phyloP scores from a whole-genome alignment of 1,139 yeast species.

The Eremothecium gossypii region DNA sequence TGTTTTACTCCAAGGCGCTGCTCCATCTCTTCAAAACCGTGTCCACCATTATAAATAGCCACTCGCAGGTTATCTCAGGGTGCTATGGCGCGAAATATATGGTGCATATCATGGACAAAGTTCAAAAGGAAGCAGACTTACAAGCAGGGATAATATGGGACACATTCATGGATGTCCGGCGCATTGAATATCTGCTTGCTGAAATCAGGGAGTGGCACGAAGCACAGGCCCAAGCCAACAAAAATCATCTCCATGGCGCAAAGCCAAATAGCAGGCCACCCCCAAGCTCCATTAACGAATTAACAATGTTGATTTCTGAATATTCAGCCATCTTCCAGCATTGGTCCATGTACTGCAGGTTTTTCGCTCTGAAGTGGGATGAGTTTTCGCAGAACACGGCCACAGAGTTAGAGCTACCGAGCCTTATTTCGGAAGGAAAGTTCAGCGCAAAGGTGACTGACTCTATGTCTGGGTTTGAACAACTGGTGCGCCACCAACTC shows the following conservation, averaged over 20 bases:
- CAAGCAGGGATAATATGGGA: conserved; percentile 86
- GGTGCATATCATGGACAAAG: conserved; percentile 54
- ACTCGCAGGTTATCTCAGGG: conserved; percentile 63
- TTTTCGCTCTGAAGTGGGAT: conserved; percentile 59
- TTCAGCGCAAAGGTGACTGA: conserved; percentile 49
- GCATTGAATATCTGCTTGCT: conserved; percentile 45
- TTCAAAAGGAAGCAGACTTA: conserved; percentile 82
- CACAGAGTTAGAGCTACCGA: conserved; percentile 36
- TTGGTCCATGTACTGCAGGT: conserved; percentile 79
- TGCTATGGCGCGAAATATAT: conserved; percentile 65
- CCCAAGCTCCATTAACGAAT: conserved; percentile 39
- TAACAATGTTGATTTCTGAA: conserved; percentile 56
- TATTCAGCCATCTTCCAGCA: conserved; percentile 68
- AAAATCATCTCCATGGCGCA: conserved; percentile 1
- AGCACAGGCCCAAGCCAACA: conserved; percentile 5
- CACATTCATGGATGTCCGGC: conserved; percentile 47
- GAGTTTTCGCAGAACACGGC: conserved; percentile 31
- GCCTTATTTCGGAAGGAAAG: conserved; percentile 49
- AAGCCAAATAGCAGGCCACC: conserved; percentile 1
- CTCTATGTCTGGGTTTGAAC: conserved; percentile 54
- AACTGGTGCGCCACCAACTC: conserved; percentile 55
- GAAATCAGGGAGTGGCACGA: conserved; percentile 35
- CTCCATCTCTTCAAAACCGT: conserved; percentile 76
- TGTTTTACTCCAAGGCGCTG: conserved; percentile 57
- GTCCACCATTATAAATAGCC: conserved; percentile 78